Conservation (phyloP, 176 grass and related monocot genomes). For the Eleusine indica region DNA sequence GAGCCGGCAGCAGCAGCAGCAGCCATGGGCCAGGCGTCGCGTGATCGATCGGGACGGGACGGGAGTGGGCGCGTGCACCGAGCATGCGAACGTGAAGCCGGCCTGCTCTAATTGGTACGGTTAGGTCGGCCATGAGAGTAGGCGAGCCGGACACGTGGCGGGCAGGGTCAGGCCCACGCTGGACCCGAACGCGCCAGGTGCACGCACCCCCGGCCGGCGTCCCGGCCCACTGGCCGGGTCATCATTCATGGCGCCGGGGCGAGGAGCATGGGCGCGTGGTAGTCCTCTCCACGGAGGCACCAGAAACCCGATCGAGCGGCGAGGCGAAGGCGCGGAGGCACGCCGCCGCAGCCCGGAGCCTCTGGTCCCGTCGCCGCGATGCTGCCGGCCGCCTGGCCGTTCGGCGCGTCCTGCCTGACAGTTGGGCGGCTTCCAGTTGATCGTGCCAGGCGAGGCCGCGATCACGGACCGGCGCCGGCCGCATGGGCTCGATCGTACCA, state of each 20-base stretch:
- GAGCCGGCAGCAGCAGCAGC: neutral
- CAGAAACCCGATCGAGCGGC: neutral
- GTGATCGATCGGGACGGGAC: neutral
- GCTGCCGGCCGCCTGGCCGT: neutral
- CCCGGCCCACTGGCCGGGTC: neutral
- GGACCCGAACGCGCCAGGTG: constrained; percentile 16
- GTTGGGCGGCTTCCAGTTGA: neutral
- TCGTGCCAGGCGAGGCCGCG: neutral
- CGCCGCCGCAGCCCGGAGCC: neutral
- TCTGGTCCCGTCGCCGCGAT: no score
- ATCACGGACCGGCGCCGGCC: neutral
- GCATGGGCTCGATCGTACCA: neutral
- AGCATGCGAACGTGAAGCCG: neutral
- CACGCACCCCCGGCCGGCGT: constrained; percentile 4
- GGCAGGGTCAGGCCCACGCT: neutral
- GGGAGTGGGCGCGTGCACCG: neutral
- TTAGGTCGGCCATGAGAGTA: neutral
- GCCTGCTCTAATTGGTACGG: constrained; percentile 5
- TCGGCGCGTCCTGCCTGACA: neutral
- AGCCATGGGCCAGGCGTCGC: neutral
- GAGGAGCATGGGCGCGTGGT: neutral
- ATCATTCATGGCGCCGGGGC: constrained; percentile 22
- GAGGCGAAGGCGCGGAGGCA: neutral
- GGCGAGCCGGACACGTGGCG: constrained; percentile 7
- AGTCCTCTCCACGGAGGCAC: neutral